A percentile compares a stretch with the other conserved stretches of the same genome.
These are phyloP conservation scores for Avena atlantica DNA, from an alignment of 176 grass and related monocot species.

Conservation along the genomic window DNA sequence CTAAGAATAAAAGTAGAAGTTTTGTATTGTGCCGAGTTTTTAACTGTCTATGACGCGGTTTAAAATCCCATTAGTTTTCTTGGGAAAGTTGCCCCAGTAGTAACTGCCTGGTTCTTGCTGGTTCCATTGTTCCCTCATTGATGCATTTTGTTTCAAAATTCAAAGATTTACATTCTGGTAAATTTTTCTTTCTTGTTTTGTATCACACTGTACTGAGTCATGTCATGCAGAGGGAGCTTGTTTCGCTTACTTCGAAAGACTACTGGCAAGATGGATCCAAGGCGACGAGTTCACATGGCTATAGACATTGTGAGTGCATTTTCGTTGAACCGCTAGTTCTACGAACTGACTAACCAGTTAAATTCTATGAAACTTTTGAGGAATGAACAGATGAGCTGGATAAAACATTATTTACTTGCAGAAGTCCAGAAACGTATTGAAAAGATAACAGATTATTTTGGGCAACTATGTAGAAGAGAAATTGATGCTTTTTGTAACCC, in stretches of 20 bases:
- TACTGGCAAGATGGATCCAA: slow-evolving; percentile 64
- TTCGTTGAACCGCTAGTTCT: slow-evolving; percentile 27
- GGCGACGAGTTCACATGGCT: slow-evolving; percentile 79
- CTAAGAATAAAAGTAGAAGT: not conserved
- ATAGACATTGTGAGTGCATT: slow-evolving; percentile 79
- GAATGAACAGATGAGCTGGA: not conserved
- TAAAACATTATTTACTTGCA: slow-evolving; percentile 19
- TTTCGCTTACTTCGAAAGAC: slow-evolving; percentile 93
- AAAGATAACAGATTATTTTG: slow-evolving; percentile 17
- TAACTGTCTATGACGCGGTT: not conserved
- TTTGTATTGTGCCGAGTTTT: slow-evolving; percentile 1
- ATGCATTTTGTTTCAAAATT: not conserved
- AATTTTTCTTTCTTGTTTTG: slow-evolving; percentile 25
- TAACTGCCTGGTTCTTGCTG: slow-evolving; percentile 5
- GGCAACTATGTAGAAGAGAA: not conserved
- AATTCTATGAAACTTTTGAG: not conserved
- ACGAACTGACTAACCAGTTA: slow-evolving; percentile 30
- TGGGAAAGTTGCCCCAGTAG: not conserved
- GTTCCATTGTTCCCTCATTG: not conserved
- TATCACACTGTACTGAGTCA: slow-evolving; percentile 29
- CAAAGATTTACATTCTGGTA: not conserved
- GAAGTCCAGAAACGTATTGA: slow-evolving; percentile 12
- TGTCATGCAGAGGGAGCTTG: slow-evolving; percentile 77
- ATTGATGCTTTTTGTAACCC: not conserved
- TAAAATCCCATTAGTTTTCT: slow-evolving; percentile 9